Evolutionary conservation across 1,284 basidiomycete genomes (phyloP).

Genomic region (Ustilago crameri): DNA sequence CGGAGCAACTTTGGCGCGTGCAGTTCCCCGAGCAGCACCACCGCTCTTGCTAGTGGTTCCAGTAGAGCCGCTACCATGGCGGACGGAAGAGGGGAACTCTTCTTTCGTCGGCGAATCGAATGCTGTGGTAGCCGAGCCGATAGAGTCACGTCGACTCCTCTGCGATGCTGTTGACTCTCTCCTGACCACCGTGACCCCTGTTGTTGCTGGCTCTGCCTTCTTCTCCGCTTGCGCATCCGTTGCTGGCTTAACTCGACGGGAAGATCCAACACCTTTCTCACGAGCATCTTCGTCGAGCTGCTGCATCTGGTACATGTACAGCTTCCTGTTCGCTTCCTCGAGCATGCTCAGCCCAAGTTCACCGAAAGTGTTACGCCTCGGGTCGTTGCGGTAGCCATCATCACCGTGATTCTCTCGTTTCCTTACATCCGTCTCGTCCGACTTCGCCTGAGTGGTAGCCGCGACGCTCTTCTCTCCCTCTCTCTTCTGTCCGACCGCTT

Average conservation of each 20-base stretch:
- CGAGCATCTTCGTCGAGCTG: conserved; percentile 21
- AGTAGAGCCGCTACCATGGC: conserved; percentile 1
- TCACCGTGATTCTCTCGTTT: conserved; percentile 10
- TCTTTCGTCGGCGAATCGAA: conserved; percentile 46
- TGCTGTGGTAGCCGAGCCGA: conserved; percentile 50
- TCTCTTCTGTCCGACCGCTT: not conserved
- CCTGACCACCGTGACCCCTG: conserved; percentile 9
- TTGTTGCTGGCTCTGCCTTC: conserved; percentile 1
- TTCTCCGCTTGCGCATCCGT: not conserved
- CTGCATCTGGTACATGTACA: conserved; percentile 39
- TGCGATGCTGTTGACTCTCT: conserved; percentile 31
- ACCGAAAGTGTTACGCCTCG: conserved; percentile 36
- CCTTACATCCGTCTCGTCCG: conserved; percentile 31
- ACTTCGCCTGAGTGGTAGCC: conserved; percentile 31
- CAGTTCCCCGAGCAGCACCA: conserved; percentile 12
- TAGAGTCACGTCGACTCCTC: conserved; percentile 39
- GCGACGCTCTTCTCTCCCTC: conserved; percentile 14
- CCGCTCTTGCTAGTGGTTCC: conserved; percentile 2
- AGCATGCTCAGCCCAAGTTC: conserved; percentile 31
- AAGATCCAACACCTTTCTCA: conserved; percentile 20
- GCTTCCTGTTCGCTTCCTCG: conserved; percentile 38
- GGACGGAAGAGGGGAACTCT: conserved; percentile 16
- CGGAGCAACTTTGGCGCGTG: conserved; percentile 33
- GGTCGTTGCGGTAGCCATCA: conserved; percentile 20
- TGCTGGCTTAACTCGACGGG: conserved; percentile 18